A percentile compares a stretch with the other conserved stretches of the same genome.
phyloP scores from a whole-genome alignment of 2,329 filamentous ascomycete species.

The Talaromyces pinophilus region DNA sequence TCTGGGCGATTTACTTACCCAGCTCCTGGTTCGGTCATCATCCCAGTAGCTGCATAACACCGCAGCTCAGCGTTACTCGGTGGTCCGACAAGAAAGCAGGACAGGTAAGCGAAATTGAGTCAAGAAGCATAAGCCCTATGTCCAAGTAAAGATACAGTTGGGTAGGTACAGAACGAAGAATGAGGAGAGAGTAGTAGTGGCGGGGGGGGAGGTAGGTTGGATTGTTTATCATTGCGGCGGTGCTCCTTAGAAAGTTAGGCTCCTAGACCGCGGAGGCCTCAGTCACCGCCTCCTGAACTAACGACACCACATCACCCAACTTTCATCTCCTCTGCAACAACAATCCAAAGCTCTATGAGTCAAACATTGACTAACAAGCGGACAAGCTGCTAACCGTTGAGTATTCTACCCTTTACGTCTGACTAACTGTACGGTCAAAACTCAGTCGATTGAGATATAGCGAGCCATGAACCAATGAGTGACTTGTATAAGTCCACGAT shows the following conservation, averaged over 20 bases:
- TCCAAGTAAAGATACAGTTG: neutral
- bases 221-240: neutral
- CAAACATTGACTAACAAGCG: neutral
- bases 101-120: neutral
- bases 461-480: constrained; percentile 1
- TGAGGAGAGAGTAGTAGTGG: neutral
- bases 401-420: too few relatives aligned
- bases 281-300: neutral
- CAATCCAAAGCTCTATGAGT: neutral
- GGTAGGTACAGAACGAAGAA: neutral
- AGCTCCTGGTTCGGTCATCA: constrained; percentile 12
- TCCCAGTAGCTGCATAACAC: constrained; percentile 14
- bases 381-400: neutral
- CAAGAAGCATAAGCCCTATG: neutral
- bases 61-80: constrained; percentile 1
- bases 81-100: neutral
- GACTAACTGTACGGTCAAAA: neutral
- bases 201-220: neutral
- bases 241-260: neutral
- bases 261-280: neutral
- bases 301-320: neutral
- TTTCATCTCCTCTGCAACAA: neutral
- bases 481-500: neutral
- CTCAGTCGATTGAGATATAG: neutral
- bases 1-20: constrained; percentile 6